Evolutionary conservation across 75 land plant genomes (phyloP).

Genomic region (Picea glauca): DNA sequence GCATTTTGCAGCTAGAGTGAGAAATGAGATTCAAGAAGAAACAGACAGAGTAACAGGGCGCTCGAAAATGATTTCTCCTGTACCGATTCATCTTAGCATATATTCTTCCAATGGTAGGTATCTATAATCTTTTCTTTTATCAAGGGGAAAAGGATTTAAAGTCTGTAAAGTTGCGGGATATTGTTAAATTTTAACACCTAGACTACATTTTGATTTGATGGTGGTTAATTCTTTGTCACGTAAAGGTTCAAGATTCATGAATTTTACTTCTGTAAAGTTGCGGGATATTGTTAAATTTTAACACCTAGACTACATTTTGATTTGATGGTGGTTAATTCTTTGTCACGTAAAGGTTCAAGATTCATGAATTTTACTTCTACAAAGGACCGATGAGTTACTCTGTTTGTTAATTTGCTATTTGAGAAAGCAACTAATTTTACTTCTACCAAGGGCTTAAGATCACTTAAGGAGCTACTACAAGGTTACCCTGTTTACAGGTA

Average conservation of each 20-base stretch:
- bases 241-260: not conserved
- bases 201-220: not conserved
- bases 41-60: slow-evolving; percentile 82
- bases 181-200: not conserved
- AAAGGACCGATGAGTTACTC: not conserved
- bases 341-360: not conserved
- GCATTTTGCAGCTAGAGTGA: slow-evolving; percentile 50
- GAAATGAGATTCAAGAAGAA: slow-evolving; percentile 80
- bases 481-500: too few species aligned
- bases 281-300: not conserved
- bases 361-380: not conserved
- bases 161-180: not conserved
- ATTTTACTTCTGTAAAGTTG: not conserved
- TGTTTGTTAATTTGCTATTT: too few species aligned
- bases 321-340: not conserved
- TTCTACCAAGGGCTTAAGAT: too few species aligned
- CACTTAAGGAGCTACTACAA: too few species aligned
- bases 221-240: not conserved
- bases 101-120: slow-evolving; percentile 81
- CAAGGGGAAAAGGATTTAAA: not conserved
- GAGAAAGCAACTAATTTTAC: too few species aligned
- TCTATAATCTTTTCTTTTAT: not conserved
- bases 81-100: slow-evolving; percentile 83
- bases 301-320: not conserved
- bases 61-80: slow-evolving; percentile 60